These are phyloP conservation scores for Lactarius quietus DNA, from an alignment of 768 basidiomycete species.

Conservation along the genomic window DNA sequence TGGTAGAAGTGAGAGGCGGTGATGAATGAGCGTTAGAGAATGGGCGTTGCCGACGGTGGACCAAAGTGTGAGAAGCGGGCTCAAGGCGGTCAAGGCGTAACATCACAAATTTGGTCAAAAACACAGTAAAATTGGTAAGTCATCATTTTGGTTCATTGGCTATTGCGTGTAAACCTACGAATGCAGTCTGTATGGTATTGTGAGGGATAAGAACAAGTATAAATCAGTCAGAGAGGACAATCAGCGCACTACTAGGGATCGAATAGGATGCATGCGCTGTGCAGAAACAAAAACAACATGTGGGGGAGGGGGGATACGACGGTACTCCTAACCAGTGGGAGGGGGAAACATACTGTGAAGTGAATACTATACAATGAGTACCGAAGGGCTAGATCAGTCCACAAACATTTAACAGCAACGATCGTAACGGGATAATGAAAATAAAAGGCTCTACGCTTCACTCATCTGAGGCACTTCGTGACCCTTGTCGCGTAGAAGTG, in stretches of 20 bases:
- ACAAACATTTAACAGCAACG: not conserved
- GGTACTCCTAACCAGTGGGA: constrained; percentile 50
- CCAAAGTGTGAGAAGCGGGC: not conserved
- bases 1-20: not conserved
- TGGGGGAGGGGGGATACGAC: constrained; percentile 49
- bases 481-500: constrained; percentile 54
- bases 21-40: not conserved
- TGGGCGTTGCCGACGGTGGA: not conserved
- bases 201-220: constrained; percentile 7
- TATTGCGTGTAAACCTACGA: not conserved
- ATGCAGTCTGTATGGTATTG: constrained; percentile 11
- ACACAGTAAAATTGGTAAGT: not conserved
- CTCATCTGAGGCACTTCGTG: constrained; percentile 52
- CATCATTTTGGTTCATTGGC: not conserved
- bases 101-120: not conserved
- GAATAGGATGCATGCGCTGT: constrained; percentile 11
- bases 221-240: constrained; percentile 8
- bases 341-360: constrained; percentile 24
- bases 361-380: constrained; percentile 39
- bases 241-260: constrained; percentile 17
- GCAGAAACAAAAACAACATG: not conserved
- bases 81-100: not conserved
- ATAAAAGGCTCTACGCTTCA: constrained; percentile 28
- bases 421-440: not conserved
- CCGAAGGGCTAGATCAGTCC: constrained; percentile 38